These are phyloP conservation scores for Penicillium desertorum DNA, from an alignment of 495 filamentous ascomycete species.

Conservation along the genomic window DNA sequence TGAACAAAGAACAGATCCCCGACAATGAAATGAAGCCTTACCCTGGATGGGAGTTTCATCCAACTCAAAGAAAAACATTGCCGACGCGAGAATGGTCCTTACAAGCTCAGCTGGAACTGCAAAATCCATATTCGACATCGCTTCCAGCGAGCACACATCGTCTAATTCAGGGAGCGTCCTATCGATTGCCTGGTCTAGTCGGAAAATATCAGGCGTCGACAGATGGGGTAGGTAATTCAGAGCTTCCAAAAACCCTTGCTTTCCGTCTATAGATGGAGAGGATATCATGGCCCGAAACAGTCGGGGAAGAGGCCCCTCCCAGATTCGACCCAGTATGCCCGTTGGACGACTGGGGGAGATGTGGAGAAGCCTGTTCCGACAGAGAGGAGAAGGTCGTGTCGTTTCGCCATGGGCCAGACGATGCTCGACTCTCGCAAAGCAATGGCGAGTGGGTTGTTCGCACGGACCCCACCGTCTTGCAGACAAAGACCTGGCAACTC, in stretches of 20 bases:
- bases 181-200: neutral
- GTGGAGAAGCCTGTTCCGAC: neutral
- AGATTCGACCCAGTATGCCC: too few species aligned
- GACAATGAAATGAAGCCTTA: neutral
- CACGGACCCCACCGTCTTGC: constrained; percentile 4
- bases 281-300: constrained; percentile 3
- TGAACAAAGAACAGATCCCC: neutral
- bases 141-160: neutral
- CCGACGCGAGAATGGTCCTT: neutral
- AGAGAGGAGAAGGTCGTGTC: constrained; percentile 5
- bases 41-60: too few species aligned
- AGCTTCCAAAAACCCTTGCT: constrained; percentile 8
- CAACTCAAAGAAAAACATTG: neutral
- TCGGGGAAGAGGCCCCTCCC: neutral
- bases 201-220: neutral
- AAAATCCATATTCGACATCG: neutral
- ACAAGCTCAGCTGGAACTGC: neutral
- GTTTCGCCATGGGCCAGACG: neutral
- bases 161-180: neutral
- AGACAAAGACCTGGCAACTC: neutral
- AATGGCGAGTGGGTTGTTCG: constrained; percentile 10
- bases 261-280: constrained; percentile 6
- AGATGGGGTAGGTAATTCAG: neutral
- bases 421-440: neutral
- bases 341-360: neutral